phyloP scores from a whole-genome alignment of 768 basidiomycete genomes.

The Tricholoma sp. region DNA sequence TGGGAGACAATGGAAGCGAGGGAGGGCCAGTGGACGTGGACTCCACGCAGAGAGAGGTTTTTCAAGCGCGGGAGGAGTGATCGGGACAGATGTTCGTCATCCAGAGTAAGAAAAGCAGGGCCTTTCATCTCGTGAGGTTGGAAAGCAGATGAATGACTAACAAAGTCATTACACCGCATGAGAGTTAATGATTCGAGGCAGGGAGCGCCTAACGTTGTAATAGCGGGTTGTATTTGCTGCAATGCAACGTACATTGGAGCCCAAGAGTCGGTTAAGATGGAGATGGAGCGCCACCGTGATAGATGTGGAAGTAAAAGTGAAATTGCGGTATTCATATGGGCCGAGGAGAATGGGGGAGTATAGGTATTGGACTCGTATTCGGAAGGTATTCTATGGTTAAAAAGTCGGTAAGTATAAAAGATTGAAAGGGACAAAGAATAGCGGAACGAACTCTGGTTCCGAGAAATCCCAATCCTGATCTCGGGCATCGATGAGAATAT shows the following conservation, averaged over 20 bases:
- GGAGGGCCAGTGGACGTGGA: slow-evolving; percentile 50
- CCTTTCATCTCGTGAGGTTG: slow-evolving; percentile 34
- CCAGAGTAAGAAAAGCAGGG: slow-evolving; percentile 28
- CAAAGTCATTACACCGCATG: slow-evolving; percentile 58
- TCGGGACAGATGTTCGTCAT: slow-evolving; percentile 13
- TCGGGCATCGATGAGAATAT: slow-evolving; percentile 54
- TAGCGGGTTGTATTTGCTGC: slow-evolving; percentile 33
- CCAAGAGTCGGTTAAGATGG: slow-evolving; percentile 52
- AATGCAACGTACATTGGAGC: slow-evolving; percentile 54
- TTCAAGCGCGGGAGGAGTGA: slow-evolving; percentile 38
- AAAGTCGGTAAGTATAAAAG: neutral
- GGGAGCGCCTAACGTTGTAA: slow-evolving; percentile 32
- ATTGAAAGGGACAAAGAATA: slow-evolving; percentile 8
- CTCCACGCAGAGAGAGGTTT: slow-evolving; percentile 48
- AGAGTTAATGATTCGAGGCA: slow-evolving; percentile 46
- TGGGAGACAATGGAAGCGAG: slow-evolving; percentile 34
- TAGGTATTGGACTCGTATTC: slow-evolving; percentile 23
- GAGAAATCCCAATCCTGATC: slow-evolving; percentile 56
- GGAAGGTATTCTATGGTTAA: slow-evolving; percentile 21
- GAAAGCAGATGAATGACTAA: slow-evolving; percentile 40
- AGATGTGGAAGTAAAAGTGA: slow-evolving; percentile 47
- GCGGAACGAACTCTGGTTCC: slow-evolving; percentile 41
- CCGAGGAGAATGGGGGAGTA: slow-evolving; percentile 33
- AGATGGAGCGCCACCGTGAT: slow-evolving; percentile 46
- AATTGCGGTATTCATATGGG: slow-evolving; percentile 42